Evolutionary conservation across 148 eudicot genomes (phyloP).

Genomic region (Rhododendron ferrugineum): DNA sequence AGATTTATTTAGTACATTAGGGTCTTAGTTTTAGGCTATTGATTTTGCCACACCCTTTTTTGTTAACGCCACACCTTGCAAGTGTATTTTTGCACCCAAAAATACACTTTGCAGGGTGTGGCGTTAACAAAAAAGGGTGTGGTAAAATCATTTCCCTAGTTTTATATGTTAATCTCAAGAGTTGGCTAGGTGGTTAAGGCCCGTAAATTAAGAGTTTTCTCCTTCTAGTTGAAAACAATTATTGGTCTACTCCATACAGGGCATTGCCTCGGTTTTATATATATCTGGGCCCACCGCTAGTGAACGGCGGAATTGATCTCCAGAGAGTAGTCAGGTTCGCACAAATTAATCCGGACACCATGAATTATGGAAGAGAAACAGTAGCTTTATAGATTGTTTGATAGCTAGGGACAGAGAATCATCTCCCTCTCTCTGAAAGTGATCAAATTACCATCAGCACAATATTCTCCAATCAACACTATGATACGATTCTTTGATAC

Average conservation of each 20-base stretch:
- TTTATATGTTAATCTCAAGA: background rate
- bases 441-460: background rate
- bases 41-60: too few species aligned
- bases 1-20: background rate
- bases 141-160: too few species aligned
- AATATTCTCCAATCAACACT: slow-evolving; percentile 2
- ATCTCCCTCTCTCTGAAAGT: background rate
- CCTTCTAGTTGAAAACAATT: background rate
- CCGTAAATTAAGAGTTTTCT: too few species aligned
- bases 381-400: background rate
- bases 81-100: too few species aligned
- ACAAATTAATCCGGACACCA: background rate
- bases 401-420: background rate
- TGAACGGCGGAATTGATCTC: background rate
- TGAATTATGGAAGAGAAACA: background rate
- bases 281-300: too few species aligned
- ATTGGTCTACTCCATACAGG: background rate
- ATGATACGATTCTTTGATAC: background rate
- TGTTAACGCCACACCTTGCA: too few species aligned
- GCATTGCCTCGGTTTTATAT: too few species aligned
- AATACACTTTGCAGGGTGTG: too few species aligned
- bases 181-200: background rate
- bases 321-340: background rate
- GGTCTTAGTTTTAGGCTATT: background rate
- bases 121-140: too few species aligned